Evolutionary conservation across 225 moss, liverwort and hornwort species (phyloP), one percentile per base, ranked within the genome.

Genomic region (Bryoerythrophyllum caledonicum): DNA sequence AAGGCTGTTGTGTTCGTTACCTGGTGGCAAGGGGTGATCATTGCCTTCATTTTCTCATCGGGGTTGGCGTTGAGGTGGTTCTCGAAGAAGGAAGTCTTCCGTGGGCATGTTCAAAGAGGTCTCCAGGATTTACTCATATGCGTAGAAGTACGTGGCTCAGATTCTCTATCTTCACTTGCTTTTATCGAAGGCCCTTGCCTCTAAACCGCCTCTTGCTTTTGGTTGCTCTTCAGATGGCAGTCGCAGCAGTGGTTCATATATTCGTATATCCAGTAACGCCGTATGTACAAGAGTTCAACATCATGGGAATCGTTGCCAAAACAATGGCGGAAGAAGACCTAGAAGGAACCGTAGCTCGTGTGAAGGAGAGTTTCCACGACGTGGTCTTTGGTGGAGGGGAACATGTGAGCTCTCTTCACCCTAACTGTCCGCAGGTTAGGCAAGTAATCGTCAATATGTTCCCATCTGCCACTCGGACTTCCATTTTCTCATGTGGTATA

Each of bases 1-100:
- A 99, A 99, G 85, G 91, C 97, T 38, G 93, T 99, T 69, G 94
- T 99, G 26, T 99, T 99, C 62, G 94, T 95, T 44, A 99, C 97
- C 27, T 99, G 97, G 94, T 99, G 97, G 97, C 97, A 99, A 72
- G 97, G 93, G 32, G 97, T 99, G 30, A 71, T 90, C 58, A 85
- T 99, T 62, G 94, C 94, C 19, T 89, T 93, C 71, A 86, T 91
- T 72, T 99, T 99, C 73, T 76, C 85, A 12, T 82, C 86, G 8
- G 84, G 90, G 58, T 74, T 90, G 78, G 90, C 85, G 4, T 49
- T 60, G 5, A 65, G 79, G 32, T 83, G 78, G 87, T 79, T 90
- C 78, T 76, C 89, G 7, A 55, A 67, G 71, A 71, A 75, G 81
- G 89, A 38, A 68, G 82, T 71, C 84, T 88, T 79, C 80, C 84